Evolutionary conservation across 2,329 filamentous ascomycete genomes (phyloP).

Genomic region (Paracorniculantispora psalliotae): DNA sequence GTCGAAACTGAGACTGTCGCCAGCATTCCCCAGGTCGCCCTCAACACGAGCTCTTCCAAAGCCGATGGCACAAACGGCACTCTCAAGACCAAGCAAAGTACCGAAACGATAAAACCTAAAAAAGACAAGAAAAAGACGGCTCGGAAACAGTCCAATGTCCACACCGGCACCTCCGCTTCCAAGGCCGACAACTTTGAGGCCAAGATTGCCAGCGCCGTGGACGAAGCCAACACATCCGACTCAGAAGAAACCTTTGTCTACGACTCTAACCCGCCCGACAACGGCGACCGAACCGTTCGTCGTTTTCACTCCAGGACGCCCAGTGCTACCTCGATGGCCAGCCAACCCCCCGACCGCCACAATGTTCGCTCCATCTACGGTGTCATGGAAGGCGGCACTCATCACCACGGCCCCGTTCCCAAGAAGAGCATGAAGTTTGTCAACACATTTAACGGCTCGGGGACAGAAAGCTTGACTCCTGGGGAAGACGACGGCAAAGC

Average conservation of each 20-base stretch:
- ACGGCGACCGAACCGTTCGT: slow-evolving; percentile 52
- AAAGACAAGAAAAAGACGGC: slow-evolving; percentile 81
- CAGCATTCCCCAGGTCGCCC: slow-evolving; percentile 78
- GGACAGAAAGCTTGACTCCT: slow-evolving; percentile 44
- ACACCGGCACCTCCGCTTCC: slow-evolving; percentile 76
- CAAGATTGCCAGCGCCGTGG: slow-evolving; percentile 91
- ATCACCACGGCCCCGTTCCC: slow-evolving; percentile 31
- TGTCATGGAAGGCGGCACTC: slow-evolving; percentile 52
- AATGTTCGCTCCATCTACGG: slow-evolving; percentile 61
- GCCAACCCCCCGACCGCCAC: slow-evolving; percentile 59
- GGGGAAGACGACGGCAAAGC: slow-evolving; percentile 65
- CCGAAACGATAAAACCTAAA: slow-evolving; percentile 91
- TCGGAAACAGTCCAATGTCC: slow-evolving; percentile 69
- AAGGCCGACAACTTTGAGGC: slow-evolving; percentile 98
- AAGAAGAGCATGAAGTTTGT: slow-evolving; percentile 98
- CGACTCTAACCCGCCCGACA: slow-evolving; percentile 86
- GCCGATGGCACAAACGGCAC: slow-evolving; percentile 63
- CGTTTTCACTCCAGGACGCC: slow-evolving; percentile 92
- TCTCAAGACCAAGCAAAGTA: slow-evolving; percentile 79
- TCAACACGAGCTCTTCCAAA: slow-evolving; percentile 62
- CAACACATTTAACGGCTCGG: slow-evolving; percentile 65
- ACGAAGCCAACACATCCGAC: slow-evolving; percentile 93
- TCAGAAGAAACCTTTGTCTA: slow-evolving; percentile 99
- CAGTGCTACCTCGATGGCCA: slow-evolving; percentile 80
- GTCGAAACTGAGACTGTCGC: slow-evolving; percentile 95